These are phyloP conservation scores for Malassezia obtusa DNA, from an alignment of 1,284 basidiomycete species.

Conservation along the genomic window DNA sequence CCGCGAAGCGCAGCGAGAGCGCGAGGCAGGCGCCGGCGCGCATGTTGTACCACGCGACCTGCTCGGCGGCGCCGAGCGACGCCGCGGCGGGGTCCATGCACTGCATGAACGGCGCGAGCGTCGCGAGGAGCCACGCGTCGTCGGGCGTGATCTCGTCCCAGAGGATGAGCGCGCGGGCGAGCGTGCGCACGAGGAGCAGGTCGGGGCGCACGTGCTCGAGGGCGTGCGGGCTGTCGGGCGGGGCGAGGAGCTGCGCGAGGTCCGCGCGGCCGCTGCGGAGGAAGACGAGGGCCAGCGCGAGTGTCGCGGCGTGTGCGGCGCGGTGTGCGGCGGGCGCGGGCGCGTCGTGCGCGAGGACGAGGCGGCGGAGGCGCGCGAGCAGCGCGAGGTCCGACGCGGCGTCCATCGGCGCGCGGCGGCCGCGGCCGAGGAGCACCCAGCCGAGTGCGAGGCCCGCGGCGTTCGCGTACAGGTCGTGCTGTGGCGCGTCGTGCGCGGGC, in stretches of 20 bases:
- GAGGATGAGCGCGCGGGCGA: conserved; percentile 72
- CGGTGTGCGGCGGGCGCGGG: conserved; percentile 8
- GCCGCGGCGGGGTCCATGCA: conserved; percentile 54
- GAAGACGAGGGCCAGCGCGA: conserved; percentile 86
- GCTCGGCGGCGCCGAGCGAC: conserved; percentile 20
- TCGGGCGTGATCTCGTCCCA: conserved; percentile 70
- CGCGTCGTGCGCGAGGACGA: conserved; percentile 17
- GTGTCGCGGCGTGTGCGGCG: conserved; percentile 66
- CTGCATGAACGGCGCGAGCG: background rate
- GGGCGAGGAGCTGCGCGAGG: conserved; percentile 68
- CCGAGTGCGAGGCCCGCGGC: conserved; percentile 82
- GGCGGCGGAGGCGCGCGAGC: conserved; percentile 23
- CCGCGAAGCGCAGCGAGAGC: conserved; percentile 83
- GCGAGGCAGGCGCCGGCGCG: conserved; percentile 77
- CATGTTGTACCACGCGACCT: conserved; percentile 37
- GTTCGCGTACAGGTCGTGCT: conserved; percentile 78
- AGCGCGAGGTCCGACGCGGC: conserved; percentile 30
- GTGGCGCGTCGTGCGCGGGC: conserved; percentile 54
- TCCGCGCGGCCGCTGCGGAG: conserved; percentile 72
- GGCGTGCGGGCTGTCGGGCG: conserved; percentile 68
- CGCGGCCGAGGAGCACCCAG: conserved; percentile 82
- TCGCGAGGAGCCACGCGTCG: conserved; percentile 60
- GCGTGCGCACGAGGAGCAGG: conserved; percentile 68
- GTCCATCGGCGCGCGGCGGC: conserved; percentile 27
- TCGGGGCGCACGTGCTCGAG: conserved; percentile 79